Evolutionary conservation across 1,139 yeast species (phyloP), one percentile per base, ranked within the genome.

Genomic region (Lodderomyces metapsilosis): DNA sequence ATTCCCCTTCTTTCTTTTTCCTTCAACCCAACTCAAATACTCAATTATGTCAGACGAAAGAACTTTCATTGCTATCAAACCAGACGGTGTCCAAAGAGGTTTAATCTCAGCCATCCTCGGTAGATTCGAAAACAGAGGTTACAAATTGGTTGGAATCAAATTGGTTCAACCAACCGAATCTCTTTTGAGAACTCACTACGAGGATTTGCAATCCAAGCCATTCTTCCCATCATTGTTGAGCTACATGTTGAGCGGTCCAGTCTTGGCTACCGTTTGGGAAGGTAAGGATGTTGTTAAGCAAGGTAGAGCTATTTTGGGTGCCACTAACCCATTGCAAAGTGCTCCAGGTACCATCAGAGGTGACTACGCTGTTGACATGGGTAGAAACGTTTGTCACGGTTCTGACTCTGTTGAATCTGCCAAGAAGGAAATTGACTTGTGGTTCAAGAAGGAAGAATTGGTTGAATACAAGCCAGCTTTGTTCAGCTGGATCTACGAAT

Each of bases 271-370:
- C 68, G 98, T 91, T 61, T 94, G 98, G 98, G 98, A 94, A 76
- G 99, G 99, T 75, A 92, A 91, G 81, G 97, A 92, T 66, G 98
- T 84, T 69, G 98, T 94, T 72, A 89, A 89, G 80, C 95, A 88
- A 73, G 98, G 98, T 70, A 88, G 99, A 79, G 84, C 80, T 63
- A 84, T 94, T 68, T 83, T 94, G 64, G 99, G 99, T 76, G 98
- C 98, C 59, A 94, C 98, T 76, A 91, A 94, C 88, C 99, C 99
- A 68, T 81, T 86, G 68, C 82, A 79, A 61, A 87, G 96, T 59
- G 92, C 95, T 57, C 98, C 98, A 72, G 99, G 98, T 72, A 92
- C 99, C 76, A 92, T 94, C 82, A 89, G 99, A 80, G 98, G 96
- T 70, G 98, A 92, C 77, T 86, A 73, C 56, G 95, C 92, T 62